Conservation (phyloP, 106 monocot genomes). For the Dendrobium catenatum region DNA sequence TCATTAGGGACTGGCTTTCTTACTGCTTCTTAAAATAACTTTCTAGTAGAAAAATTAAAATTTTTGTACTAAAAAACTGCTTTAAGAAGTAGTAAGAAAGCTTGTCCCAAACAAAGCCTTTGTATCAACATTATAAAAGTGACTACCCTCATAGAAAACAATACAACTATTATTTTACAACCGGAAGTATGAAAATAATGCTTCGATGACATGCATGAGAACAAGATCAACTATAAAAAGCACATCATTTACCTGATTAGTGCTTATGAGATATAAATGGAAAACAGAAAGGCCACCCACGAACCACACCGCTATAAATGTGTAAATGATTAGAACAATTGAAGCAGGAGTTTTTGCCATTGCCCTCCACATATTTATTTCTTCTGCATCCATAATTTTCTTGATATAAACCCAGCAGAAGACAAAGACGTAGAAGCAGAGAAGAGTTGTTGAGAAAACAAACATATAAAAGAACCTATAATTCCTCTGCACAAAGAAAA, state of each 20-base stretch:
- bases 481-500: conserved; percentile 54
- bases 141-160: too few relatives aligned
- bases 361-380: conserved; percentile 64
- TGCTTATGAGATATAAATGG: conserved; percentile 88
- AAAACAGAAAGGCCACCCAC: conserved; percentile 89
- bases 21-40: too few relatives aligned
- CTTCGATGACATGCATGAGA: neutral
- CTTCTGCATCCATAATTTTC: conserved; percentile 62
- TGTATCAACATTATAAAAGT: too few relatives aligned
- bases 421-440: conserved; percentile 77
- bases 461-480: conserved; percentile 99
- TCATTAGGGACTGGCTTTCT: too few relatives aligned
- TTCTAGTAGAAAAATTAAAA: too few relatives aligned
- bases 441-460: conserved; percentile 80
- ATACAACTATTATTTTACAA: too few relatives aligned
- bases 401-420: conserved; percentile 83
- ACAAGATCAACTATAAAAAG: neutral
- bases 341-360: conserved; percentile 87
- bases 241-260: conserved; percentile 63
- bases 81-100: too few relatives aligned
- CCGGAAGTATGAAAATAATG: neutral
- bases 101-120: too few relatives aligned
- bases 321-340: conserved; percentile 74
- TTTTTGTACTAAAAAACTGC: too few relatives aligned
- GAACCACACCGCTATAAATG: conserved; percentile 84